These are phyloP conservation scores for Saraca asoca DNA, from an alignment of 331 rosid genomes.

Conservation along the genomic window DNA sequence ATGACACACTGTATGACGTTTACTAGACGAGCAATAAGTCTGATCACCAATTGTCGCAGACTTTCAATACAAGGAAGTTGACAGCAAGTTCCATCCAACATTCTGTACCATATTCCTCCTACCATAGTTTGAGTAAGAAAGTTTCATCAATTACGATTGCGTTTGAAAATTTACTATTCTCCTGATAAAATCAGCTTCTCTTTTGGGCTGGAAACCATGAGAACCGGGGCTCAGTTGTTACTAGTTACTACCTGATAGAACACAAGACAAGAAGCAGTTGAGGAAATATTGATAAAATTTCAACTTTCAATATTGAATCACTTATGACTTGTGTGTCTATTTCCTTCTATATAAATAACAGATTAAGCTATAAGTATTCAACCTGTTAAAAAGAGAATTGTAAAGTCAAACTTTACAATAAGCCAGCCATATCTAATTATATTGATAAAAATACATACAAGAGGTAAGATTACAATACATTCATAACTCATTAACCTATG, in stretches of 20 bases:
- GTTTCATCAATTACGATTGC: conserved; percentile 10
- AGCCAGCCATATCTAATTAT: too few species aligned
- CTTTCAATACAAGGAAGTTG: conserved; percentile 22
- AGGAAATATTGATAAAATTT: conserved; percentile 7
- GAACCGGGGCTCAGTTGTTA: not conserved
- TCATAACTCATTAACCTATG: too few species aligned
- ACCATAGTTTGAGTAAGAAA: not conserved
- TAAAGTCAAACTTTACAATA: too few species aligned
- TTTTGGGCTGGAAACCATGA: not conserved
- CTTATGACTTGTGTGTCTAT: too few species aligned
- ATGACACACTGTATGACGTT: conserved; percentile 1
- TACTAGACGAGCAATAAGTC: conserved; percentile 16
- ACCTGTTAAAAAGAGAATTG: too few species aligned
- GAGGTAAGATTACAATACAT: too few species aligned
- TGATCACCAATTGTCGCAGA: conserved; percentile 19
- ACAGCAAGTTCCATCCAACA: conserved; percentile 23
- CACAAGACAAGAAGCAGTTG: not conserved
- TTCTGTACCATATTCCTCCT: not conserved
- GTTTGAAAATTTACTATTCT: conserved; percentile 17
- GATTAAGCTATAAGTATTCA: too few species aligned
- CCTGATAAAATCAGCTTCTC: not conserved
- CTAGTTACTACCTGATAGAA: not conserved
- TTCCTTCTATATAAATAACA: too few species aligned
- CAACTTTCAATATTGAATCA: not conserved
- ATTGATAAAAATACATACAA: too few species aligned